Evolutionary conservation across 1,139 yeast species (phyloP).

Genomic region (Suhomyces coccinellae): DNA sequence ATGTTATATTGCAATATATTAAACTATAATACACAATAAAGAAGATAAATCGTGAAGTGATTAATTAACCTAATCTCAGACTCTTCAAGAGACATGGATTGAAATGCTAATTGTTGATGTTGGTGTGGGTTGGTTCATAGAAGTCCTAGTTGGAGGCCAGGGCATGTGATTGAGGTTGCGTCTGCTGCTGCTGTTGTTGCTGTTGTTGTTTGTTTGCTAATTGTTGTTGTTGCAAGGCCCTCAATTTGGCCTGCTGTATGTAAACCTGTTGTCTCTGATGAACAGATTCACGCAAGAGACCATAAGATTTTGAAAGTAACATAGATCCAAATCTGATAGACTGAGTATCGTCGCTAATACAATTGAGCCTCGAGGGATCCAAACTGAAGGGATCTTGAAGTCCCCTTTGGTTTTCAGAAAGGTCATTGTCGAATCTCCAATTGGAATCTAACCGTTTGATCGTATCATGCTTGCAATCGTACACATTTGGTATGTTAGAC

Average conservation of each 20-base stretch:
- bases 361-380: constrained; percentile 68
- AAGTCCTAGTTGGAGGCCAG: neutral
- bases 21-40: constrained; percentile 13
- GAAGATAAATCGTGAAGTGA: constrained; percentile 10
- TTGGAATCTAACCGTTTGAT: constrained; percentile 61
- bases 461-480: constrained; percentile 56
- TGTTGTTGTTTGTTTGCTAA: constrained; percentile 42
- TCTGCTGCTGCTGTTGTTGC: constrained; percentile 41
- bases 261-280: constrained; percentile 47
- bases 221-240: constrained; percentile 47
- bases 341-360: constrained; percentile 84
- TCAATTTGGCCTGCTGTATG: constrained; percentile 47
- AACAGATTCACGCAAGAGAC: constrained; percentile 55
- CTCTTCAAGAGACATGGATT: constrained; percentile 9
- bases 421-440: constrained; percentile 76
- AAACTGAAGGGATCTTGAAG: constrained; percentile 58
- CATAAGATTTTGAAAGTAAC: constrained; percentile 85
- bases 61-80: constrained; percentile 6
- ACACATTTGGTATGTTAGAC: constrained; percentile 38
- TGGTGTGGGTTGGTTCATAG: neutral
- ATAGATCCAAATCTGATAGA: constrained; percentile 88
- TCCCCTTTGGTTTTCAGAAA: constrained; percentile 49
- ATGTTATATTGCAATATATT: constrained; percentile 4
- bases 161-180: constrained; percentile 1
- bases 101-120: constrained; percentile 6